Conservation (phyloP, 768 basidiomycete genomes). For the Kondoa subrosea region DNA sequence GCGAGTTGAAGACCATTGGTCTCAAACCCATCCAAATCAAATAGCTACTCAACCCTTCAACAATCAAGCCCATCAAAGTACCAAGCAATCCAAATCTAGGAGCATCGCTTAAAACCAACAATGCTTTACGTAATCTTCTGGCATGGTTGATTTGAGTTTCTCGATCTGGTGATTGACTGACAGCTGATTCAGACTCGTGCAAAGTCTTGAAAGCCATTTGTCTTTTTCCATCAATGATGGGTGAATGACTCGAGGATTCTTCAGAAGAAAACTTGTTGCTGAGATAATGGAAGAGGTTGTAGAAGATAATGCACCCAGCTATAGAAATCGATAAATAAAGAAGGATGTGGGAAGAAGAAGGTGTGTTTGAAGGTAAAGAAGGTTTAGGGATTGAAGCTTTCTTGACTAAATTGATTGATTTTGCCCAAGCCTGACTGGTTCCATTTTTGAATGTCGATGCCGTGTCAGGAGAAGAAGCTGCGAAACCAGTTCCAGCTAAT, state of each 20-base stretch:
- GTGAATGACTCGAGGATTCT: not conserved
- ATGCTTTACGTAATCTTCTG: not conserved
- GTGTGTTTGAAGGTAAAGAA: not conserved
- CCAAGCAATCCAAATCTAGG: not conserved
- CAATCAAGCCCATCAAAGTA: not conserved
- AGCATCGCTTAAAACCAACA: not conserved
- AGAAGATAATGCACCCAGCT: not conserved
- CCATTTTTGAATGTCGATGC: not conserved
- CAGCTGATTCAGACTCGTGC: not conserved
- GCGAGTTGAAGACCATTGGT: not conserved
- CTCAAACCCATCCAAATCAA: conserved; percentile 1
- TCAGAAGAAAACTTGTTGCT: not conserved
- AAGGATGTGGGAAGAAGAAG: not conserved
- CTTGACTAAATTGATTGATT: not conserved
- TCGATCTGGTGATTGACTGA: not conserved
- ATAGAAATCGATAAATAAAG: not conserved
- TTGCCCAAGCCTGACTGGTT: not conserved
- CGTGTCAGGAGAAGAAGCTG: not conserved
- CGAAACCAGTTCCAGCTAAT: not conserved
- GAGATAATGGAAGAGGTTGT: not conserved
- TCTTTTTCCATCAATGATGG: not conserved
- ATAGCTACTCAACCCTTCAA: conserved; percentile 1
- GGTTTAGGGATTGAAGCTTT: not conserved
- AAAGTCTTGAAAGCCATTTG: not conserved
- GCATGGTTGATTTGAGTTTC: not conserved